Conservation (phyloP, 176 grass and related monocot genomes). For the Musa beccarii region DNA sequence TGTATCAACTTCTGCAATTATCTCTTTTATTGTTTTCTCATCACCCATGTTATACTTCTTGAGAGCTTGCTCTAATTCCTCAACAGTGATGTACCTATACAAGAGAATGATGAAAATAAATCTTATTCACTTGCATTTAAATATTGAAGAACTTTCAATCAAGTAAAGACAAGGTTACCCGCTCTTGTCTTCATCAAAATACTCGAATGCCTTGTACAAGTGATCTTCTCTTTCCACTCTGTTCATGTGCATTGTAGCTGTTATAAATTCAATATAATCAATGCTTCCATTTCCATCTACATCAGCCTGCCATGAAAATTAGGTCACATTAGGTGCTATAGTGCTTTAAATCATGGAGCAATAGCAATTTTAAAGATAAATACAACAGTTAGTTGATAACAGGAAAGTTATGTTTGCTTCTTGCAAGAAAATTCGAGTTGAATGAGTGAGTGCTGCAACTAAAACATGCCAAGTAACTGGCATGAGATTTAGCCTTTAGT, state of each 20-base stretch:
- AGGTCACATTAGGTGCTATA: not conserved
- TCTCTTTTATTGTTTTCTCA: constrained; percentile 97
- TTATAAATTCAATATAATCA: constrained; percentile 93
- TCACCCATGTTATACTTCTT: constrained; percentile 96
- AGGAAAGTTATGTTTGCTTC: no score
- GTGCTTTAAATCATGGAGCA: not conserved
- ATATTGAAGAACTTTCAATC: not conserved
- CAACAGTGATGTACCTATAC: constrained; percentile 79
- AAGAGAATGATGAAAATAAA: constrained; percentile 25
- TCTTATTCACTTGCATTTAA: not conserved
- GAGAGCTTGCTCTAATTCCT: constrained; percentile 95
- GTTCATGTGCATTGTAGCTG: constrained; percentile 99
- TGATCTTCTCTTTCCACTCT: constrained; percentile 93
- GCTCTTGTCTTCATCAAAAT: constrained; percentile 97
- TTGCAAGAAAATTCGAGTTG: no score
- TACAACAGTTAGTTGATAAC: no score
- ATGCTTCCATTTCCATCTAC: constrained; percentile 99
- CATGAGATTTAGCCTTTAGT: no score
- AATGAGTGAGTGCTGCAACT: no score
- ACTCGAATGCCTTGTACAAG: constrained; percentile 94
- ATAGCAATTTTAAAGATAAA: no score
- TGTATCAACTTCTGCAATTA: constrained; percentile 89
- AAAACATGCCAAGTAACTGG: no score
- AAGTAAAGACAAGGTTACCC: constrained; percentile 43
- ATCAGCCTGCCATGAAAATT: constrained; percentile 61